Base-by-base conservation (phyloP, 1,139 yeast genomes). In the Lodderomyces orthopsilosis region DNA sequence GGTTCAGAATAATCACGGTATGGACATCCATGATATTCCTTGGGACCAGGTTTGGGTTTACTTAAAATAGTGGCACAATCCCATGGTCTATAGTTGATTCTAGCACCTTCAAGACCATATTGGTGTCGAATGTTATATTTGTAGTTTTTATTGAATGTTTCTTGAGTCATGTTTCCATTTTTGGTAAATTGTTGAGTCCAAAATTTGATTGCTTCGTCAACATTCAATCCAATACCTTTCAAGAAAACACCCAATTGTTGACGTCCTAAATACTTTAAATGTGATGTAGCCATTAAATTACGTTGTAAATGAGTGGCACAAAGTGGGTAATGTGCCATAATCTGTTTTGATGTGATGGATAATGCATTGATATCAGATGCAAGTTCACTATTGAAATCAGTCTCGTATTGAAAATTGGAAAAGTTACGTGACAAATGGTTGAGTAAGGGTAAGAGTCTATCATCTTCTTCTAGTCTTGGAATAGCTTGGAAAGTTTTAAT, bases 21-120 rank as follows among this genome's bases (percentile, higher is more conserved):
- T 3, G 98, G 97, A 64, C 98, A 91, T 2, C 98, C 98, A 59
- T 93, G 97, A 50, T 66, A 77, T 57, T 90, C 95, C 32, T 77
- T 79, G 41, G 81, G 76, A 15, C 75, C 75, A 0, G 96, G 95
- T 46, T 81, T 74, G 6, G 93, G 89, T 52, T 83, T 81, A 27
- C 81, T 74, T 46, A 87, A 65, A 35, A 94, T 87, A 0, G 85
- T 82, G 23, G 81, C 78, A 68, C 97, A 93, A 57, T 84, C 86
- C 84, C 85, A 79, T 1, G 98, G 96, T 53, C 79, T 79, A 65
- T 89, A 90, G 55, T 89, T 86, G 55, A 81, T 85, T 48, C 96
- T 70, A 12, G 85, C 85, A 53, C 98, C 99, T 62, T 89, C 97
- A 46, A 89, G 70, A 41, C 98, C 98, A 60, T 93, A 93, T 51